These are phyloP conservation scores for Fusarium chuoi DNA, from an alignment of 2,329 filamentous ascomycete genomes.

Conservation along the genomic window DNA sequence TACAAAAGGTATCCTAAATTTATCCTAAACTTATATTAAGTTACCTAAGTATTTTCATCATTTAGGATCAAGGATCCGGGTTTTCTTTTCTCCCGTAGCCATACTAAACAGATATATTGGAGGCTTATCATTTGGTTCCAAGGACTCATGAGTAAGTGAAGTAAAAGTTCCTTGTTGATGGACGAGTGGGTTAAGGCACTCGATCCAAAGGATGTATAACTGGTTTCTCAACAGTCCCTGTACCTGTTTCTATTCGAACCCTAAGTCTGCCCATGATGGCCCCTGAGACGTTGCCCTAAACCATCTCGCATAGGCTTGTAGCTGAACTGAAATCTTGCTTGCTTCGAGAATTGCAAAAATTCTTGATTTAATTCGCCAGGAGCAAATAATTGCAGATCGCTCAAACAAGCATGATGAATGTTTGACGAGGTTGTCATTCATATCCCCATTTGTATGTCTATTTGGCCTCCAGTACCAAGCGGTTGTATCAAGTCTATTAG, in stretches of 20 bases:
- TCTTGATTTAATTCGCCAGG: too few relatives aligned
- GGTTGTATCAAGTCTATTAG: background rate
- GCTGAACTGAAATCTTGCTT: background rate
- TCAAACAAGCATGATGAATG: too few relatives aligned
- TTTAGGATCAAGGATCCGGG: too few relatives aligned
- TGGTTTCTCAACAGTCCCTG: constrained; percentile 98
- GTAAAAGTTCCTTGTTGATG: constrained; percentile 78
- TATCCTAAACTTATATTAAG: too few relatives aligned
- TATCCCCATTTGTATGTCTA: background rate
- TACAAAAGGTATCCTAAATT: too few relatives aligned
- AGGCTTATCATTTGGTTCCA: constrained; percentile 80
- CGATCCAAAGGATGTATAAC: constrained; percentile 95
- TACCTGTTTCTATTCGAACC: constrained; percentile 98
- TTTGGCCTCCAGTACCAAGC: background rate
- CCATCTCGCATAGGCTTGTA: constrained; percentile 59
- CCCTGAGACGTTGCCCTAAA: constrained; percentile 81
- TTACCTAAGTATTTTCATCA: too few relatives aligned
- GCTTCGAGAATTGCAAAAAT: too few relatives aligned
- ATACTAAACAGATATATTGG: constrained; percentile 61
- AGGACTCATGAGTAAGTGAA: constrained; percentile 74
- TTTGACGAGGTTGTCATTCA: too few relatives aligned
- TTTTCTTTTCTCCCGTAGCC: too few relatives aligned
- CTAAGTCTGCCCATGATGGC: constrained; percentile 95
- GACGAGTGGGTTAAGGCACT: constrained; percentile 88
- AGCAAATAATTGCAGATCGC: fast-evolving